Base-by-base conservation (phyloP, 202 grass and related monocot species). In the Dendrocalamus latiflorus region DNA sequence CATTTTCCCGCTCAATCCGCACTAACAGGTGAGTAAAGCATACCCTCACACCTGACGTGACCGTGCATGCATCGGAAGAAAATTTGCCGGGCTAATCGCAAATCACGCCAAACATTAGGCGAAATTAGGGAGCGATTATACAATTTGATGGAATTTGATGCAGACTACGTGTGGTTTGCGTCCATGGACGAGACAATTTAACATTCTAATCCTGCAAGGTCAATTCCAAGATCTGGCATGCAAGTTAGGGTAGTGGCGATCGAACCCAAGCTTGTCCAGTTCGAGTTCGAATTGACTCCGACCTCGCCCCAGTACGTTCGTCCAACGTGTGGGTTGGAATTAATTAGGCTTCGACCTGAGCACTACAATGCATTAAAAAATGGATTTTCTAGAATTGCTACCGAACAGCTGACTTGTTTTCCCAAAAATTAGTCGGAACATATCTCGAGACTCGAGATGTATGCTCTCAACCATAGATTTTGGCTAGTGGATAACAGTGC, bases 1-100 rank as follows among this genome's bases (percentile, higher is more conserved):
- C 28, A 34, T 74, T 74, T 59, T 75, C 71, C 55, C 68, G 88
- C 61, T 79, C 59, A 36, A 86, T 68, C 49, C 83, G 79, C 88
- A 86, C 83, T 86, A 76, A 28, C 50, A 6, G 54, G 67, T 22
- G 75, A 28, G 34, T 45, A 36, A 74, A 50, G 71, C 60, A n/a
- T 24, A 69, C 50, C 48, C 9, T 56, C 43, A 73, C 73, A 24
- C 80, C 21, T 70, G 75, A 24, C 70, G 21, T 61, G 66, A 62
- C 30, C 53, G 16, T 25, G 81, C 63, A 20, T 26, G 41, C 41
- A 16, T 9, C 58, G 36, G 11, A 74, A 47, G 53, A 57, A 56
- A 68, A 25, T 42, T 66, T 21, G 33, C 8, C n/a, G 3, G 42
- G 44, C 69, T 16, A 17, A 22, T 75, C 69, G 70, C 60, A 51